Conservation (phyloP, 2,329 filamentous ascomycete species). For the Aureobasidium namibiae region DNA sequence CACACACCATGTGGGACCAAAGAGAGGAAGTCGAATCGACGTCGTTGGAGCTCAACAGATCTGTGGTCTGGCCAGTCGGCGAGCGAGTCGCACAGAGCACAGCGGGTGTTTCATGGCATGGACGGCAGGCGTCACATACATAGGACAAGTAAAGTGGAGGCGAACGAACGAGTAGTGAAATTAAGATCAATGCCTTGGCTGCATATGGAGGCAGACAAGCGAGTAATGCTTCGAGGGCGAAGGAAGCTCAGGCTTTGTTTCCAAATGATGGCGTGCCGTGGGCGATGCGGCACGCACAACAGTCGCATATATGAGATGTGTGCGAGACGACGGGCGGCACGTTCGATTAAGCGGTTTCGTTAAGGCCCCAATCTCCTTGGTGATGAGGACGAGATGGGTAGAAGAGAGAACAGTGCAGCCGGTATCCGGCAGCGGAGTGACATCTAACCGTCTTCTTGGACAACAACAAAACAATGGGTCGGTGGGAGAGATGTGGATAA, state of each 20-base stretch:
- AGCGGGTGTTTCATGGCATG: neutral
- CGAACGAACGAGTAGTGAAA: neutral
- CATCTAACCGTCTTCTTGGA: conserved; percentile 7
- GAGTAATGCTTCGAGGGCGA: neutral
- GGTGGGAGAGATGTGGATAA: neutral
- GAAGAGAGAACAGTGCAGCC: neutral
- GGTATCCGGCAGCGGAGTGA: conserved; percentile 5
- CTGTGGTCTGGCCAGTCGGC: neutral
- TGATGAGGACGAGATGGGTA: neutral
- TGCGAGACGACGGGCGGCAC: neutral
- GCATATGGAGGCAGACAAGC: conserved; percentile 1
- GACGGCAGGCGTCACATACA: neutral
- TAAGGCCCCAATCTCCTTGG: neutral
- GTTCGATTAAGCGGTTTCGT: neutral
- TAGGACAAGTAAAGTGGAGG: neutral
- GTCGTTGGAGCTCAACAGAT: neutral
- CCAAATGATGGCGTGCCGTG: neutral
- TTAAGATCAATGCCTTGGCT: conserved; percentile 9
- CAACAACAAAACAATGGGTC: neutral
- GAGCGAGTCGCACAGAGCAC: neutral
- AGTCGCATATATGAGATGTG: neutral
- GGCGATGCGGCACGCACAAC: neutral
- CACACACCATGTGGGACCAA: neutral
- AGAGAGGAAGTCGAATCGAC: neutral
- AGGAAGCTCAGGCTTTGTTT: conserved; percentile 8